Base-by-base conservation (phyloP, 2,329 filamentous ascomycete species). In the Penicillium thymicola region DNA sequence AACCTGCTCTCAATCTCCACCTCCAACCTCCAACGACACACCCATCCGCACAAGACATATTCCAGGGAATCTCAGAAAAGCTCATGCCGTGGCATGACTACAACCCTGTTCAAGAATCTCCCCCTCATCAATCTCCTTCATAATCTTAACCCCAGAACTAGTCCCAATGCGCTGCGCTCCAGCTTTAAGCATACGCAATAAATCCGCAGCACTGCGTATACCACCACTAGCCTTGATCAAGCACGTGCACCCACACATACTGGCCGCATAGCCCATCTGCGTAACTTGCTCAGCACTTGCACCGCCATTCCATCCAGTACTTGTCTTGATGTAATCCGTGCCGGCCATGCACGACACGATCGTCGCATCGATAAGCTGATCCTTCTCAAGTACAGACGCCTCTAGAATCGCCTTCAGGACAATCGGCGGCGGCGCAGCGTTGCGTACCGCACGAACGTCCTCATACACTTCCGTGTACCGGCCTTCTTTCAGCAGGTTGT, bases 271-370 rank as follows among this genome's bases (percentile, higher is more conserved):
- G 13, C 76, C 75, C 83, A 86, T 86, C 28, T 83, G 66, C 47
- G 75, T 70, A 25, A 86, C 81, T 63, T 83, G 72, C 50, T 81
- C 77, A 16, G 78, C 71, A 36, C 67, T 79, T 0, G 83, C 83
- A 9, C 83, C 82, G 0, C 83, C 83, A 48, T 79, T 78, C 68
- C 85, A 85, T 1, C 84, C 84, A 1, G 84, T 86, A 30, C 78
- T 81, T 0, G 84, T 86, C 72, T 86, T 86, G 59, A 86, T 79
- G 59, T 79, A 86, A 62, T 85, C 82, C 46, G 81, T 81, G 5
- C 77, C 77, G 2, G 83, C 82, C 34, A 78, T 74, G 16, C 77
- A 78, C 2, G 80, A 78, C 40, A 86, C 73, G 23, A 80, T 75
- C 18, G 77, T 78, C 0, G 77, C 83, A 1, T 82, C 82, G 34